Percentiles rank a stretch among this genome's conserved stretches.
Conservation (phyloP, 305 asterid genomes). For the Nicotiana rustica region DNA sequence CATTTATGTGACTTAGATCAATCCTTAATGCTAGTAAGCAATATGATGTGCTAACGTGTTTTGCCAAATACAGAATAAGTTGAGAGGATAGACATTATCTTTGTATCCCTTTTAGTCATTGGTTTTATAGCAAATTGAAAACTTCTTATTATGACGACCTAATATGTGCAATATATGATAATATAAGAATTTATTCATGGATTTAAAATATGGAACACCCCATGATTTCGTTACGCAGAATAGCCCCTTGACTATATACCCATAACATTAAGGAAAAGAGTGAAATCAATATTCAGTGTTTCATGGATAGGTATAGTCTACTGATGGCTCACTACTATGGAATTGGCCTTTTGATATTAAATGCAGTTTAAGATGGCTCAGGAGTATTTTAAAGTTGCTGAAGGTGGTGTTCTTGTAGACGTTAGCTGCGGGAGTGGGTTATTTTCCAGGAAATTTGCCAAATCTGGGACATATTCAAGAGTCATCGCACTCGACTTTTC, state of each 20-base stretch:
- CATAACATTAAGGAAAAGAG: background rate
- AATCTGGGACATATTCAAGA: conserved; percentile 74
- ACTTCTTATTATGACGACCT: background rate
- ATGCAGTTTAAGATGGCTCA: conserved; percentile 94
- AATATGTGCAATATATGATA: conserved; percentile 22
- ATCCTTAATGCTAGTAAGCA: no score
- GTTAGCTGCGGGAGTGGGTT: conserved; percentile 97
- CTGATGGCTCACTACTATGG: conserved; percentile 21
- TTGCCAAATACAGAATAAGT: no score
- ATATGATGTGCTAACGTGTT: no score
- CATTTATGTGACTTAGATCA: no score
- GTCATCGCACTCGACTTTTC: conserved; percentile 94
- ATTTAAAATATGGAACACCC: background rate
- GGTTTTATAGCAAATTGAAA: background rate
- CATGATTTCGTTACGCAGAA: background rate
- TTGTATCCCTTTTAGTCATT: no score
- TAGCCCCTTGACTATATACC: background rate
- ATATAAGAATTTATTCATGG: background rate
- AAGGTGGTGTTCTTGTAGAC: conserved; percentile 89
- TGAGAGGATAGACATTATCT: no score
- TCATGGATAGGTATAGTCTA: background rate
- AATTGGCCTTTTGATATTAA: conserved; percentile 30
- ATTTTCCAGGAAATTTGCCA: conserved; percentile 90
- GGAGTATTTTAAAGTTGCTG: conserved; percentile 75
- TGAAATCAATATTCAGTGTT: background rate